Evolutionary conservation across 345 rosid species (phyloP).

Genomic region (Eutrema yunnanense): DNA sequence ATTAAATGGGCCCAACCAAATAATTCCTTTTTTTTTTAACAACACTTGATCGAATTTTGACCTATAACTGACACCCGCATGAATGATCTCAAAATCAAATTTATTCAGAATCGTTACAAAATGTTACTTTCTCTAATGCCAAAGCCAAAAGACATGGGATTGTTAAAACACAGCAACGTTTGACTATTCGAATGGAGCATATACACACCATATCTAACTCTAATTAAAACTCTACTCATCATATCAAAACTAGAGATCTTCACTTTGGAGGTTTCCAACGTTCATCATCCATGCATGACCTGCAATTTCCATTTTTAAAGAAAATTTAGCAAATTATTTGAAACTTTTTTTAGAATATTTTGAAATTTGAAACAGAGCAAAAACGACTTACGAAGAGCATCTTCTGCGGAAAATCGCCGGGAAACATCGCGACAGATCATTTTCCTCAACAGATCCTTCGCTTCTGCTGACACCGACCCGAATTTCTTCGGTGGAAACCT

Average conservation of each 20-base stretch:
- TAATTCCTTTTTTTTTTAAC: too few species aligned
- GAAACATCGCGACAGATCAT: constrained; percentile 75
- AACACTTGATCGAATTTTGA: not conserved
- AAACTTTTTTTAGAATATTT: not conserved
- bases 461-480: constrained; percentile 40
- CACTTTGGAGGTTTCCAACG: constrained; percentile 13
- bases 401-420: constrained; percentile 65
- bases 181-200: too few species aligned
- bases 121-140: constrained; percentile 1
- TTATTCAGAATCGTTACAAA: constrained; percentile 6
- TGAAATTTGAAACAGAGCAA: not conserved
- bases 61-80: not conserved
- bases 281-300: constrained; percentile 30
- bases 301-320: not conserved
- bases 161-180: not conserved
- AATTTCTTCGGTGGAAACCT: constrained; percentile 56
- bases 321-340: not conserved
- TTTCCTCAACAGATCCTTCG: constrained; percentile 68
- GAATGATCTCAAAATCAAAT: not conserved
- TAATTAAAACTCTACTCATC: too few species aligned
- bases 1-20: not conserved
- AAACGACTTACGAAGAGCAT: constrained; percentile 57
- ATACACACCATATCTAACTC: too few species aligned
- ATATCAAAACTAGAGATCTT: too few species aligned
- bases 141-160: not conserved